Evolutionary conservation across 345 rosid species (phyloP).

Genomic region (Excoecaria cochinchinensis): DNA sequence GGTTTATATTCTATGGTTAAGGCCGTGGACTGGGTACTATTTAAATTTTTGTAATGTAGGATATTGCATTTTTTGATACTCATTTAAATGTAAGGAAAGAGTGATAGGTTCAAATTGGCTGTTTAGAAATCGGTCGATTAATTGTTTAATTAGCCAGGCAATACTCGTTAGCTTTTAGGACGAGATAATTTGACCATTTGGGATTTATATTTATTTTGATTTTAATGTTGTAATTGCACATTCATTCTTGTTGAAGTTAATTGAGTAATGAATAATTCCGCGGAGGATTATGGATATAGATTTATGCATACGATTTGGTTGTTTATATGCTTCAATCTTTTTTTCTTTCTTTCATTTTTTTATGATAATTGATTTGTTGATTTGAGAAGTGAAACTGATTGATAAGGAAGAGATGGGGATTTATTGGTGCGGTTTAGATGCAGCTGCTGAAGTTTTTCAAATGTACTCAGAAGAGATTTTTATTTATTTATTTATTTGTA

Average conservation of each 20-base stretch:
- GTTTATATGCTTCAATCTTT: background rate
- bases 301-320: background rate
- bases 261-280: slow-evolving; percentile 6
- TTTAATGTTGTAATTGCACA: slow-evolving; percentile 15
- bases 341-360: background rate
- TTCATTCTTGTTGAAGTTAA: background rate
- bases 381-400: background rate
- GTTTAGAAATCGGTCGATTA: background rate
- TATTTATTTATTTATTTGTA: background rate
- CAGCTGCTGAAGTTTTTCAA: background rate
- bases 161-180: slow-evolving; percentile 4
- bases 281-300: background rate
- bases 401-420: background rate
- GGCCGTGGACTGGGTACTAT: background rate
- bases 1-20: background rate
- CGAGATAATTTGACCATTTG: slow-evolving; percentile 4
- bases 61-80: background rate
- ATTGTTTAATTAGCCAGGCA: background rate
- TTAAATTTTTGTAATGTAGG: background rate
- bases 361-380: background rate
- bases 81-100: background rate
- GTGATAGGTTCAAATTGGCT: background rate
- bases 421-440: background rate
- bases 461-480: background rate
- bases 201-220: background rate